phyloP scores from a whole-genome alignment of 371 early-diverging fungal species.

The Coemansia sp. region DNA sequence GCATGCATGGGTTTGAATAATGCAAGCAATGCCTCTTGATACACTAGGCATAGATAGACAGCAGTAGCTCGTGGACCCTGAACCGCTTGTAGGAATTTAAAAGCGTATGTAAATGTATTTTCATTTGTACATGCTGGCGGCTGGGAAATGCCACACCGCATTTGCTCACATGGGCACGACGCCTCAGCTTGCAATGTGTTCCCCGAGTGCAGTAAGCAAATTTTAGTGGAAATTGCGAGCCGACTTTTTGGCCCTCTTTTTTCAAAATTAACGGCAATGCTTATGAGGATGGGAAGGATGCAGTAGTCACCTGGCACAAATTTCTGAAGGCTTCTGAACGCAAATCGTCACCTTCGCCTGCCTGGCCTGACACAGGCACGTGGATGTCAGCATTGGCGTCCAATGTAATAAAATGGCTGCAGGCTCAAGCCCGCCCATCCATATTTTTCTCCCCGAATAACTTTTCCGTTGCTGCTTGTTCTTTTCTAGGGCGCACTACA shows the following conservation, averaged over 20 bases:
- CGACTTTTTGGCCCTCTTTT: neutral
- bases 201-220: neutral
- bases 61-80: neutral
- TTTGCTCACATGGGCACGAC: neutral
- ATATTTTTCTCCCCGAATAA: conserved; percentile 3
- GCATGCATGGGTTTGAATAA: neutral
- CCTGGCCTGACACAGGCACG: conserved; percentile 8
- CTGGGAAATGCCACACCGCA: neutral
- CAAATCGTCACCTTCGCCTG: neutral
- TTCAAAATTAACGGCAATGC: neutral
- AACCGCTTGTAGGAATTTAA: neutral
- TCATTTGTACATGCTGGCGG: neutral
- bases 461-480: neutral
- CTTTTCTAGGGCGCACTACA: neutral
- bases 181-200: neutral
- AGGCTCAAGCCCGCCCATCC: neutral
- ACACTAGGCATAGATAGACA: too few relatives aligned
- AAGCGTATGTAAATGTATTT: neutral
- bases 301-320: conserved; percentile 2
- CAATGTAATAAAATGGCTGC: neutral
- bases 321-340: neutral
- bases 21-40: too few relatives aligned
- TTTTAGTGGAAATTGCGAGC: neutral
- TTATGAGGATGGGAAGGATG: neutral
- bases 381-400: conserved; percentile 8